Base-by-base conservation (phyloP, 2,329 filamentous ascomycete species). In the Phoma sp. region DNA sequence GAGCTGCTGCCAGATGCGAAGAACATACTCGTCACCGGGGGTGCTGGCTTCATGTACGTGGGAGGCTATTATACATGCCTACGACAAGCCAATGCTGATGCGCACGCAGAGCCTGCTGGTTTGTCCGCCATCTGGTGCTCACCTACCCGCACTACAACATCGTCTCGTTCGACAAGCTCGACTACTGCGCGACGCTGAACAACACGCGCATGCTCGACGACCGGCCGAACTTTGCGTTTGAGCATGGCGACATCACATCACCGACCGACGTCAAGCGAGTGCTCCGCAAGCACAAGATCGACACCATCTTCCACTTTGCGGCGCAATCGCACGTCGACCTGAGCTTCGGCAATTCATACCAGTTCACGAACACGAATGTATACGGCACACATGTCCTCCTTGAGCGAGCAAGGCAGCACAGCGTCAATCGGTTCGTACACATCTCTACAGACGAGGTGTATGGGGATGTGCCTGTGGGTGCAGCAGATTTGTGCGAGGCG, bases 381-480 rank as follows among this genome's bases (percentile, higher is more conserved):
- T 88, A 90, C 61, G 91, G 90, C 37, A 93, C 91, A n/a, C 90
- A 93, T 72, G 88, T 92, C 30, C 81, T 93, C 53, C 79, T 93
- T 7, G 91, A 95, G 75, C 87, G 87, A 67, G 87, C 89, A 42
- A 88, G 89, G 72, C 88, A 88, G 71, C 83, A 89, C 42, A 83
- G 83, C 28, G 82, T 93, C 69, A 84, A 82, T 62, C 83, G 87
- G 42, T 93, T 93, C 74, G 87, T 93, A 66, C 90, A 93, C 73
- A 86, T 93, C 59, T 92, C 89, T 9, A 93, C 91, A 1, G 91
- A 95, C 71, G 91, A 93, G 77, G 91, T 93, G 1, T 93, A 93
- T 64, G 91, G 91, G 34, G 90, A 93, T 72, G 88, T 91, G 54
- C 85, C 85, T 54, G 85, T 88, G 45, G 88, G 86, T 29, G 87